Evolutionary conservation across 371 early-diverging fungal species (phyloP).

Genomic region (Paraphysoderma sedebokerense): DNA sequence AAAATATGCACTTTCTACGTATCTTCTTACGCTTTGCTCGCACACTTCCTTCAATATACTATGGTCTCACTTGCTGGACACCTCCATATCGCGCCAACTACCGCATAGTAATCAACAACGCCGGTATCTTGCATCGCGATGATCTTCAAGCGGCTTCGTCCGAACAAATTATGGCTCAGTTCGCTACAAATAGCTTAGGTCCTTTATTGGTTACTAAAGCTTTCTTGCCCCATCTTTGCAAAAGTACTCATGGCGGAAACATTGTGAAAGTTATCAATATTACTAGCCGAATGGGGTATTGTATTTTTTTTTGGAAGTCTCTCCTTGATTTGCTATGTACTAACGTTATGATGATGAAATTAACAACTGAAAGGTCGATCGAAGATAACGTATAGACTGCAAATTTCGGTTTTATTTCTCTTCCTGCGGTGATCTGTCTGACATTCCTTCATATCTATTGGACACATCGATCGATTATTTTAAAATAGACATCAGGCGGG

Average conservation of each 20-base stretch:
- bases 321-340: too few relatives aligned
- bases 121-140: conserved; percentile 1
- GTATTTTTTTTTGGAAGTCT: too few relatives aligned
- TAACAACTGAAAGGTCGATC: too few relatives aligned
- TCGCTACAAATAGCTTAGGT: conserved; percentile 4
- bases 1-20: too few relatives aligned
- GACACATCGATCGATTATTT: too few relatives aligned
- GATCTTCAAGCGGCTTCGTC: background rate
- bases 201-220: conserved; percentile 4
- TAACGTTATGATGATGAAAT: too few relatives aligned
- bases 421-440: too few relatives aligned
- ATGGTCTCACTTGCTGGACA: too few relatives aligned
- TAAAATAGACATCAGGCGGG: background rate
- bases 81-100: too few relatives aligned
- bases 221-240: conserved; percentile 4
- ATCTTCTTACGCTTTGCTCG: too few relatives aligned
- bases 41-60: too few relatives aligned
- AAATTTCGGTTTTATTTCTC: background rate
- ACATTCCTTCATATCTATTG: too few relatives aligned
- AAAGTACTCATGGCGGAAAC: background rate
- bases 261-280: conserved; percentile 4
- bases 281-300: conserved; percentile 10
- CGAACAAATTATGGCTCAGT: background rate
- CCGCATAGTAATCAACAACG: conserved; percentile 2
- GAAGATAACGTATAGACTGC: conserved; percentile 5